Percentiles rank a stretch among this genome's conserved stretches.
phyloP scores from a whole-genome alignment of 768 basidiomycete species.

The Crassisporium funariophilum region DNA sequence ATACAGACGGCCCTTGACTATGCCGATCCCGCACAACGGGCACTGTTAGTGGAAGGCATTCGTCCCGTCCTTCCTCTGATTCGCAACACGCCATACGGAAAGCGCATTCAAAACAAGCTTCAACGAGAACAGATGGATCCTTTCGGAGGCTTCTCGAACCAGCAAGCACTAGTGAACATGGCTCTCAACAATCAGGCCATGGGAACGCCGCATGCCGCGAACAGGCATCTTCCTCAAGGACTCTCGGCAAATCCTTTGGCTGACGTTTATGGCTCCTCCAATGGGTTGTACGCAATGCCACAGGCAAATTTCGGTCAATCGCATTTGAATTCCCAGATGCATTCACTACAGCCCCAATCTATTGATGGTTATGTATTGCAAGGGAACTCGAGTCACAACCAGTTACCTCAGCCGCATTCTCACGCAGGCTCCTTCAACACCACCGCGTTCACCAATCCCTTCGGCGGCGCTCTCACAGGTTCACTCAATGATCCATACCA shows the following conservation, averaged over 20 bases:
- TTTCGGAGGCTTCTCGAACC: conserved; percentile 61
- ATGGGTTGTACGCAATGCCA: conserved; percentile 61
- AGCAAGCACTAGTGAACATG: conserved; percentile 62
- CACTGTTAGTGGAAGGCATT: conserved; percentile 93
- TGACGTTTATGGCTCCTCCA: conserved; percentile 68
- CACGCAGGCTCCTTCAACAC: conserved; percentile 53
- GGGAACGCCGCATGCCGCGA: conserved; percentile 41
- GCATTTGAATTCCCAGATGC: conserved; percentile 57
- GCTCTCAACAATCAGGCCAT: conserved; percentile 60
- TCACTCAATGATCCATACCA: conserved; percentile 78
- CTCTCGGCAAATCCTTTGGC: conserved; percentile 58
- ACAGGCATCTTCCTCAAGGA: conserved; percentile 59
- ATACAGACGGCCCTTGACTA: conserved; percentile 95
- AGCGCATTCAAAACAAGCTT: conserved; percentile 97
- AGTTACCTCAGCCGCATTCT: conserved; percentile 60
- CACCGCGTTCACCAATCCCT: conserved; percentile 52
- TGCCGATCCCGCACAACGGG: conserved; percentile 91
- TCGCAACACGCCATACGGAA: conserved; percentile 98
- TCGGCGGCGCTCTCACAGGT: conserved; percentile 53
- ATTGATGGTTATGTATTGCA: conserved; percentile 86
- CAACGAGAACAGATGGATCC: conserved; percentile 90
- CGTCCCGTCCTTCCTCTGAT: conserved; percentile 98
- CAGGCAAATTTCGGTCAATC: conserved; percentile 61
- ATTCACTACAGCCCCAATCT: conserved; percentile 65
- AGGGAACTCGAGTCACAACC: conserved; percentile 66